Base-by-base conservation (phyloP, 345 rosid genomes). In the Hibiscus syriacus region DNA sequence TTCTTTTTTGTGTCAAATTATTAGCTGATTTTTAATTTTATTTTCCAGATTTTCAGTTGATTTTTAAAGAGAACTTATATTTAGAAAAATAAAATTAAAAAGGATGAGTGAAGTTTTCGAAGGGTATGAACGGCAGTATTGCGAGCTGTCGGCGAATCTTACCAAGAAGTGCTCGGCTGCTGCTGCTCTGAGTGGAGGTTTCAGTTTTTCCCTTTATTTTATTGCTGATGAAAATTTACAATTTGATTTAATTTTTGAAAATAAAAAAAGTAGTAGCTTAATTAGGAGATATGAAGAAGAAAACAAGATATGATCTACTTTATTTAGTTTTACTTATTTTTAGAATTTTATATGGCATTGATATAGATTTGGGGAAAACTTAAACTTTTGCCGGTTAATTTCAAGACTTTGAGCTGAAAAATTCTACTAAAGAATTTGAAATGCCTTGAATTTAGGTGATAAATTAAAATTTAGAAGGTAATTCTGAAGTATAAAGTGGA, bases 111-210 rank as follows among this genome's bases (percentile, higher is more conserved):
- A 84, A 57, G 86, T 72, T n/a, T 85, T 85, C 52, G 80, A 77
- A 22, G 82, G 86, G 64, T 82, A 82, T 66, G 86, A 85, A 74
- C 79, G 91, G 13, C 86, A 82, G 65, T 86, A 84, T 73, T 86
- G 88, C 63, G 91, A 84, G 78, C 74, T 86, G 63, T 86, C 91
- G 0, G 84, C 91, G 4, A 80, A 73, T 77, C 86, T 86, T 46
- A 77, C 84, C 2, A 80, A 76, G 54, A 82, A 86, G 38, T 84
- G 91, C 73, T 79, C 87, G 22, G 67, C 83, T 0, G 81, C 83
- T 70, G 48, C 72, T 69, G 27, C 85, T 11, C 81, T 82, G 30
- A 77, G 70, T 62, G 88, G 88, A 86, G 91, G 91, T 86, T 68
- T 36, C 38, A 6, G 2, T 54, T 36, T 19, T 11, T 32, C 36